Percentiles rank a stretch among this genome's conserved stretches.
Conservation (phyloP, 2,329 filamentous ascomycete genomes). For the Zelopaecilomyces penicillatus region DNA sequence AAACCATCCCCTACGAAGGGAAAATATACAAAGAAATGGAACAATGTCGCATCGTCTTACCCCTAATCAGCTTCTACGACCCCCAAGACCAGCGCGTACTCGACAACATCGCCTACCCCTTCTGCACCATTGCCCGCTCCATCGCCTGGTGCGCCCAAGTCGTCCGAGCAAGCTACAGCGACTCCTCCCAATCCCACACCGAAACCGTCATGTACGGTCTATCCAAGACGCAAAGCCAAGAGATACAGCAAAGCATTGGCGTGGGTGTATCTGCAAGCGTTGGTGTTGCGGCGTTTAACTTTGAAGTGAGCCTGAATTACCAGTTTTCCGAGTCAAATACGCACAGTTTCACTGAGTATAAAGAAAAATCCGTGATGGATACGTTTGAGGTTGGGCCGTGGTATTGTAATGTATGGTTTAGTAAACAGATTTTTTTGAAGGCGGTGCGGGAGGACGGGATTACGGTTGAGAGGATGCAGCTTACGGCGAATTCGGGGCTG, state of each 20-base stretch:
- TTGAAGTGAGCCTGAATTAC: slow-evolving; percentile 3
- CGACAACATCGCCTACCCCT: slow-evolving; percentile 1
- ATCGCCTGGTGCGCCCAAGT: not conserved
- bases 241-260: slow-evolving; percentile 1
- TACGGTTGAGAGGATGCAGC: too few species aligned
- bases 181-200: not conserved
- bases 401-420: too few species aligned
- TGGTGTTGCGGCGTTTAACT: not conserved
- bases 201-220: slow-evolving; percentile 1
- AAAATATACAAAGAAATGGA: not conserved
- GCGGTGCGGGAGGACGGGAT: too few species aligned
- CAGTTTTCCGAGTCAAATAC: slow-evolving; percentile 3
- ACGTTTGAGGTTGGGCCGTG: not conserved
- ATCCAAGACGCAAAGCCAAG: not conserved
- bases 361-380: slow-evolving; percentile 1
- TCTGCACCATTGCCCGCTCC: not conserved
- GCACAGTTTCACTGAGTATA: slow-evolving; percentile 1
- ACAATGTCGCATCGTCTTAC: not conserved
- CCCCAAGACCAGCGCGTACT: not conserved
- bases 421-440: too few species aligned
- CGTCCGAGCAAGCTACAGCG: not conserved
- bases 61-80: not conserved
- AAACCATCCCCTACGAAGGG: not conserved
- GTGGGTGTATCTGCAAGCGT: not conserved
- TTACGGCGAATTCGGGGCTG: too few species aligned